Evolutionary conservation across 108 stramenopile genomes (phyloP).

Genomic region (Fragilaria radians): DNA sequence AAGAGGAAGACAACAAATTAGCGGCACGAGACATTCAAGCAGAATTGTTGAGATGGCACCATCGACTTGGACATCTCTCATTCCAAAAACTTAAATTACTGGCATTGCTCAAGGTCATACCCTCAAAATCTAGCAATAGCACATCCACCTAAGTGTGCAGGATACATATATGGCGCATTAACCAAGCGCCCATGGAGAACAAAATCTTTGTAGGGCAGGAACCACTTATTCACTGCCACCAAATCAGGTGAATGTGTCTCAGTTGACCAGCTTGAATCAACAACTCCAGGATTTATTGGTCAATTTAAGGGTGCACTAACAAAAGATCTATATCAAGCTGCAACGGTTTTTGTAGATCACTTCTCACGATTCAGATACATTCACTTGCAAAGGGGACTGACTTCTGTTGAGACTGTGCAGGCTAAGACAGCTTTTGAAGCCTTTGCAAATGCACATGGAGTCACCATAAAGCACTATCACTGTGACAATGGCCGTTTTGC

Average conservation of each 20-base stretch:
- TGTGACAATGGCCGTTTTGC: constrained; percentile 35
- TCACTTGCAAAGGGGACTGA: background rate
- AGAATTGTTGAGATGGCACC: too few relatives aligned
- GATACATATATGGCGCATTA: too few relatives aligned
- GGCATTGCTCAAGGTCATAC: too few relatives aligned
- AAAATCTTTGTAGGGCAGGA: background rate
- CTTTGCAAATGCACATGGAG: background rate
- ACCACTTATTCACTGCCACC: background rate
- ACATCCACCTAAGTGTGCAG: too few relatives aligned
- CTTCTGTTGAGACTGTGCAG: constrained; percentile 1
- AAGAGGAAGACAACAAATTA: too few relatives aligned
- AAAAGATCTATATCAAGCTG: background rate
- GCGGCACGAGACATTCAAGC: too few relatives aligned
- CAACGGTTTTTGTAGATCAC: constrained; percentile 9
- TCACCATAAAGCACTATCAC: constrained; percentile 10
- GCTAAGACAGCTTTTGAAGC: constrained; percentile 11
- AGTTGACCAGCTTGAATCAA: too few relatives aligned
- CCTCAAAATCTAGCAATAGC: too few relatives aligned
- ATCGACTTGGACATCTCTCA: too few relatives aligned
- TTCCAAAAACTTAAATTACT: too few relatives aligned
- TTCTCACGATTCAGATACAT: background rate
- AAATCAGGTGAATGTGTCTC: too few relatives aligned
- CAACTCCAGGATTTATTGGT: constrained; percentile 1
- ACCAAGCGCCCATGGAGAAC: background rate
- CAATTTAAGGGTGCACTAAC: constrained; percentile 3